Percentiles rank a stretch among this genome's conserved stretches.
Evolutionary conservation across 2,329 filamentous ascomycete genomes (phyloP).

Genomic region (Penicillium sp.): DNA sequence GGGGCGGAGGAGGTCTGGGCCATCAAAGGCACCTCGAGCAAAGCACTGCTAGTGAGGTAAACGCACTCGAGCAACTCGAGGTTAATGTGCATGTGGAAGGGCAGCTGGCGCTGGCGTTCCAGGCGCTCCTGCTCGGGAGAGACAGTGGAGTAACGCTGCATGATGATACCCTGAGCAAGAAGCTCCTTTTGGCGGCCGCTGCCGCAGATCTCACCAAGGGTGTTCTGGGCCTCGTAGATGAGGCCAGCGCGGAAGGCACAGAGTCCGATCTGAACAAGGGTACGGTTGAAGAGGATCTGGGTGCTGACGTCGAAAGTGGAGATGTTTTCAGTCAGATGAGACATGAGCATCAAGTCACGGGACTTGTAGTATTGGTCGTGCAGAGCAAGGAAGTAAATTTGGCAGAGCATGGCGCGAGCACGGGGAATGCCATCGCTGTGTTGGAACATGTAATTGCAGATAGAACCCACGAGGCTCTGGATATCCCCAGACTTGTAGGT

Average conservation of each 20-base stretch:
- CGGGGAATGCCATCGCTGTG: constrained; percentile 95
- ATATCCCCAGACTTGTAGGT: constrained; percentile 68
- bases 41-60: constrained; percentile 98
- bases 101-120: constrained; percentile 93
- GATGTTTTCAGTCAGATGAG: constrained; percentile 96
- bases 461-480: constrained; percentile 69
- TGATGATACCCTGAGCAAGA: constrained; percentile 95
- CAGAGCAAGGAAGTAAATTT: constrained; percentile 96
- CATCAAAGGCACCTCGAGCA: constrained; percentile 94
- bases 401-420: constrained; percentile 94
- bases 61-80: constrained; percentile 96
- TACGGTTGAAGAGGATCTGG: constrained; percentile 98
- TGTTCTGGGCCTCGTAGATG: constrained; percentile 96
- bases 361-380: constrained; percentile 98
- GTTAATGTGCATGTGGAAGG: constrained; percentile 99
- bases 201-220: constrained; percentile 95
- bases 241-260: constrained; percentile 97
- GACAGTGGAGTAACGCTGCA: constrained; percentile 94
- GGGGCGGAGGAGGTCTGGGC: constrained; percentile 96
- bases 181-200: constrained; percentile 97
- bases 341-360: constrained; percentile 99
- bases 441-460: constrained; percentile 93
- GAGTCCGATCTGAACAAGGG: constrained; percentile 93
- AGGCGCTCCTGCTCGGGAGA: constrained; percentile 96
- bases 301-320: constrained; percentile 93